phyloP scores from a whole-genome alignment of 202 grass and related monocot species.

The Setaria viridis region DNA sequence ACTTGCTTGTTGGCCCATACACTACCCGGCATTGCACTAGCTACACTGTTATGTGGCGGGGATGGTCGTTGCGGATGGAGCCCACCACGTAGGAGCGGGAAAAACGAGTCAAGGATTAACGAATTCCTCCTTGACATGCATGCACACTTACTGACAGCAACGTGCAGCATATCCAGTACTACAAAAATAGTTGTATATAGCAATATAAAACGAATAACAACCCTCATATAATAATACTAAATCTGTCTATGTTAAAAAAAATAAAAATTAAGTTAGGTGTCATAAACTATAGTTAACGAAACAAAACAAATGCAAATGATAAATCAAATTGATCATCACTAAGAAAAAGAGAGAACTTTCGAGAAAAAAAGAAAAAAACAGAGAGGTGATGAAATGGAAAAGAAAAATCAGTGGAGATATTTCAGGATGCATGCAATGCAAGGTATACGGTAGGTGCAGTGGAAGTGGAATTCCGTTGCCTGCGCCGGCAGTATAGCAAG shows the following conservation, averaged over 20 bases:
- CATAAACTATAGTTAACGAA: background rate
- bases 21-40: background rate
- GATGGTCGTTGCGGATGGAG: background rate
- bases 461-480: background rate
- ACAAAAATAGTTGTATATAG: background rate
- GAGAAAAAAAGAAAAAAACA: background rate
- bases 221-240: background rate
- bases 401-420: background rate
- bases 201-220: background rate
- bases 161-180: background rate
- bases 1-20: background rate
- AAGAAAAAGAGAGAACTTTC: background rate
- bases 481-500: background rate
- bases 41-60: background rate
- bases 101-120: slow-evolving; percentile 1
- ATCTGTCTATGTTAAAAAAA: background rate
- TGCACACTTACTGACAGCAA: slow-evolving; percentile 13
- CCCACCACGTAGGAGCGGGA: background rate
- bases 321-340: background rate
- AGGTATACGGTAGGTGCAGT: background rate
- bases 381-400: background rate
- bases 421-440: background rate
- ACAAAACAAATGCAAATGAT: background rate
- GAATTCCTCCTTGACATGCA: slow-evolving; percentile 1
- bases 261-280: background rate